These are phyloP conservation scores for Cercospora berteroae DNA, from an alignment of 2,329 filamentous ascomycete species.

Conservation along the genomic window DNA sequence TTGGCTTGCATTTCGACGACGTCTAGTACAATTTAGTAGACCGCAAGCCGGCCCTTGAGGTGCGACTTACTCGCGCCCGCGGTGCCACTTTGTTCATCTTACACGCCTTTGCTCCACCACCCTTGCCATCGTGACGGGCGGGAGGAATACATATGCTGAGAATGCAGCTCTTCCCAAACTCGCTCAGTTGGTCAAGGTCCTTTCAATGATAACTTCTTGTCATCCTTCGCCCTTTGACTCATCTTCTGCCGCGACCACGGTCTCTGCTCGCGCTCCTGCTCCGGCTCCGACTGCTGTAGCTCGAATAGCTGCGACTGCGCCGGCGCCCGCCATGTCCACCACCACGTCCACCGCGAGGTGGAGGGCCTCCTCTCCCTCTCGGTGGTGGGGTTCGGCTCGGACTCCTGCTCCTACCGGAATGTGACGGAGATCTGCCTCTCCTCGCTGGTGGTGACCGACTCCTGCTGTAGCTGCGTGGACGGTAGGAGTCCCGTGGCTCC, in stretches of 20 bases:
- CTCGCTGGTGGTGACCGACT: slow-evolving; percentile 21
- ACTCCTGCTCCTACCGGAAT: slow-evolving; percentile 38
- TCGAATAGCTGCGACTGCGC: slow-evolving; percentile 22
- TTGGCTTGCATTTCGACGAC: background rate
- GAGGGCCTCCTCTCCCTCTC: slow-evolving; percentile 19
- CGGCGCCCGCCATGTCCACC: slow-evolving; percentile 18
- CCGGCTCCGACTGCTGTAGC: slow-evolving; percentile 25
- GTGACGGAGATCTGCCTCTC: slow-evolving; percentile 38
- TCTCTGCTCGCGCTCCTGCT: slow-evolving; percentile 30
- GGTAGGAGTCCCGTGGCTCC: slow-evolving; percentile 29
- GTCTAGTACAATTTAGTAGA: slow-evolving; percentile 6
- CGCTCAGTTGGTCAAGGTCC: background rate
- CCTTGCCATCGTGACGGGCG: background rate
- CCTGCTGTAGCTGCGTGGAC: slow-evolving; percentile 28
- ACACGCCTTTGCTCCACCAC: background rate
- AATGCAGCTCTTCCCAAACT: background rate
- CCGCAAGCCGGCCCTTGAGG: background rate
- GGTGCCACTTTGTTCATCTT: background rate
- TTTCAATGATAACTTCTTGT: background rate
- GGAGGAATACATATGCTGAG: background rate
- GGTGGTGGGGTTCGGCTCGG: slow-evolving; percentile 27
- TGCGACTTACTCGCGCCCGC: background rate
- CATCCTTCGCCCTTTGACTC: slow-evolving; percentile 1
- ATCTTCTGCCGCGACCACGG: slow-evolving; percentile 28
- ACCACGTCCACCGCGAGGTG: slow-evolving; percentile 18